phyloP scores from a whole-genome alignment of 2,329 filamentous ascomycete species.

The Phoma sp. region DNA sequence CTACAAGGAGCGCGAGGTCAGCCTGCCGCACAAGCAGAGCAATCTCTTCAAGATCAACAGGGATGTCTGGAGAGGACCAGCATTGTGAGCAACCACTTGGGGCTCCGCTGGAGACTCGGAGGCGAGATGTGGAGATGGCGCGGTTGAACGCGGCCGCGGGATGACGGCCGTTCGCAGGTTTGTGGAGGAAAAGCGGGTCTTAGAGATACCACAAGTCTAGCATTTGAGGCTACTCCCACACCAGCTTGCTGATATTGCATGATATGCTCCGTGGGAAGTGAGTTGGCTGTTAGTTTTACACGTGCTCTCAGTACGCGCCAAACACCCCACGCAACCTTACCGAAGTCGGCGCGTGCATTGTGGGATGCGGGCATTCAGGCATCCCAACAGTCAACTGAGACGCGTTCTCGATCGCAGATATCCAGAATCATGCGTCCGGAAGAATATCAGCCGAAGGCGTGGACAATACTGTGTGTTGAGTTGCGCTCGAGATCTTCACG shows the following conservation, averaged over 20 bases:
- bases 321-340: conserved; percentile 9
- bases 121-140: conserved; percentile 9
- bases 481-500: neutral
- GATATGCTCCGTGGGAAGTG: neutral
- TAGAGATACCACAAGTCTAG: conserved; percentile 24
- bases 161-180: conserved; percentile 22
- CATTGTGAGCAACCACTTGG: conserved; percentile 24
- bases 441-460: conserved; percentile 1
- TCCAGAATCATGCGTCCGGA: conserved; percentile 1
- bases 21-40: conserved; percentile 90
- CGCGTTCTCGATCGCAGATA: neutral
- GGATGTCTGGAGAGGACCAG: conserved; percentile 69
- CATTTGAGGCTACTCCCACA: conserved; percentile 10
- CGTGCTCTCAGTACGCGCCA: neutral
- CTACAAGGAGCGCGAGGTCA: conserved; percentile 82
- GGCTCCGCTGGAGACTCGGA: conserved; percentile 11
- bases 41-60: conserved; percentile 82
- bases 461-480: neutral
- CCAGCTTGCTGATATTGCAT: conserved; percentile 1
- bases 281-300: conserved; percentile 13
- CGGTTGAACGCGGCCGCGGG: conserved; percentile 11
- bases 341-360: conserved; percentile 11
- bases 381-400: neutral
- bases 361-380: conserved; percentile 3
- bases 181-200: conserved; percentile 30